These are phyloP conservation scores for Leonotis leonurus DNA, from an alignment of 257 asterid species.

Conservation along the genomic window DNA sequence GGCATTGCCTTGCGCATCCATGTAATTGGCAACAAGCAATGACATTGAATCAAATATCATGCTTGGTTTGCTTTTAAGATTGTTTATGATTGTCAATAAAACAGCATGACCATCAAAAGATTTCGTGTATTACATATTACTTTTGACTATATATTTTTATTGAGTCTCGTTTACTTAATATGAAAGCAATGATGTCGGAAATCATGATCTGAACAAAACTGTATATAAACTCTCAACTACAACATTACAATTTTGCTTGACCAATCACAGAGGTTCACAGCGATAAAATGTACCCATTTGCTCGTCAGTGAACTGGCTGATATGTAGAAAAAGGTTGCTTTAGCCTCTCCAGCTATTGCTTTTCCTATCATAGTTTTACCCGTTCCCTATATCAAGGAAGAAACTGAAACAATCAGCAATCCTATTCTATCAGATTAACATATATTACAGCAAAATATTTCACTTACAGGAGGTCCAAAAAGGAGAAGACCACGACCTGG, in stretches of 20 bases:
- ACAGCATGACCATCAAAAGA: conserved; percentile 6
- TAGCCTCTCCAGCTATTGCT: conserved; percentile 99
- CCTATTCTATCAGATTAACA: neutral
- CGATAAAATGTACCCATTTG: conserved; percentile 72
- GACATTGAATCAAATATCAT: neutral
- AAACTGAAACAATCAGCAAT: conserved; percentile 19
- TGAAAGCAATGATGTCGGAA: conserved; percentile 3
- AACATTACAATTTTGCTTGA: neutral
- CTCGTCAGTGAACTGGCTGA: conserved; percentile 98
- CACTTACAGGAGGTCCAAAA: conserved; percentile 98
- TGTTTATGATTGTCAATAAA: neutral
- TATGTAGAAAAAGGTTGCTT: conserved; percentile 96
- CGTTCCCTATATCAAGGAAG: conserved; percentile 65
- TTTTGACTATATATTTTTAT: neutral
- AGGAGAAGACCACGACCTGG: conserved; percentile 99
- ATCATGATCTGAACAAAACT: conserved; percentile 5
- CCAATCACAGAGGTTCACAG: neutral
- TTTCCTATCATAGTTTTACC: conserved; percentile 99
- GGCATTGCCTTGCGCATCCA: neutral
- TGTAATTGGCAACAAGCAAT: conserved; percentile 4
- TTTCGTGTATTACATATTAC: neutral
- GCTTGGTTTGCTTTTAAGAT: conserved; percentile 1
- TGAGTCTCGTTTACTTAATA: neutral
- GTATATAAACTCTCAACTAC: conserved; percentile 1
- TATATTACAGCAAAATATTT: conserved; percentile 1